These are phyloP conservation scores for Glycyrrhiza uralensis DNA, from an alignment of 306 rosid species.

Conservation along the genomic window DNA sequence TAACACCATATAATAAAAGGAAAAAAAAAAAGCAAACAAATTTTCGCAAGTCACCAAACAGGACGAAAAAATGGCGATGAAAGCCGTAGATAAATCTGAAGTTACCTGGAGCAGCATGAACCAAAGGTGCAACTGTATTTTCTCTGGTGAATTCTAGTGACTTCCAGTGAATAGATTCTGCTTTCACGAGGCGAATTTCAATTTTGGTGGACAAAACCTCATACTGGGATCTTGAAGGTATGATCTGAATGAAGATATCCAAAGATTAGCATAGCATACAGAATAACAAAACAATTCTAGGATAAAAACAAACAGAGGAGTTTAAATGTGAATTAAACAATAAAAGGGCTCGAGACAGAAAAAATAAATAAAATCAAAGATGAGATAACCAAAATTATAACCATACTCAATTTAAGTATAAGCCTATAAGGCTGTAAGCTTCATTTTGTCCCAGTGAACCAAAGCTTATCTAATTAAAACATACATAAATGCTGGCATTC, in stretches of 20 bases:
- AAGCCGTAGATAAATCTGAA: constrained; percentile 1
- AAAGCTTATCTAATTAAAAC: neutral
- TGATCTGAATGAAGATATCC: constrained; percentile 49
- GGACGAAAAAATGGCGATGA: neutral
- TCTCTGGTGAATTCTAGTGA: constrained; percentile 65
- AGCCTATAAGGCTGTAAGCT: neutral
- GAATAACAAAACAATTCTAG: neutral
- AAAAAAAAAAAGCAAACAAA: neutral
- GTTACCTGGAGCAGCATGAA: constrained; percentile 47
- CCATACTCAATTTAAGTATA: neutral
- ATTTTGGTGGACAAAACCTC: constrained; percentile 68
- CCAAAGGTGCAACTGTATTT: constrained; percentile 29
- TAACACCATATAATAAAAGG: neutral
- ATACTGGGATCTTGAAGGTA: constrained; percentile 54
- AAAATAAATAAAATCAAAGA: neutral
- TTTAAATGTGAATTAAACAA: neutral
- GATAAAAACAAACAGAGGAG: neutral
- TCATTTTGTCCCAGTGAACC: neutral
- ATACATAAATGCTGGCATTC: neutral
- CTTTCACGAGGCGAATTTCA: constrained; percentile 81
- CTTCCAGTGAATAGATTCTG: constrained; percentile 52
- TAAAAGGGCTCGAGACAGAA: neutral
- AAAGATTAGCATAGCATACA: constrained; percentile 15
- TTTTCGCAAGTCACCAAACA: neutral
- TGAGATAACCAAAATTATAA: neutral